Evolutionary conservation across 1,284 basidiomycete species (phyloP).

Genomic region (Heimioporus punctisporus): DNA sequence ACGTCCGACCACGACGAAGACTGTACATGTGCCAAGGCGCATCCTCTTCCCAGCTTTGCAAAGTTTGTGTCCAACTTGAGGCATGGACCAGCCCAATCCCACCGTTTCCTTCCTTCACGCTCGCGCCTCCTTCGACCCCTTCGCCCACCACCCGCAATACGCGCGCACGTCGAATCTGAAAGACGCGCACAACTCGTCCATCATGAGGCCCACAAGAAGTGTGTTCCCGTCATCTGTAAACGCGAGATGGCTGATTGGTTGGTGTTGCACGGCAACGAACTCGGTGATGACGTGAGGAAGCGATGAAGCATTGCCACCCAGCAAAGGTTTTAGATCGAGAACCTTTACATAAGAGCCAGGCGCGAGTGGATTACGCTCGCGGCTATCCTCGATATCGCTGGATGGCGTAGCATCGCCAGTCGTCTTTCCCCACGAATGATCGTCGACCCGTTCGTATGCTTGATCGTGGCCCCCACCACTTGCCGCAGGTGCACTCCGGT

Average conservation of each 20-base stretch:
- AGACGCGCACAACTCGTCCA: conserved; percentile 62
- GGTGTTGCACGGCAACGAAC: conserved; percentile 48
- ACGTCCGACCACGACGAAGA: conserved; percentile 72
- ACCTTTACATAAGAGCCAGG: conserved; percentile 50
- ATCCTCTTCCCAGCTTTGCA: conserved; percentile 19
- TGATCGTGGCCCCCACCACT: conserved; percentile 18
- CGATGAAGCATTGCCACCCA: conserved; percentile 16
- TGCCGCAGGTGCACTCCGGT: conserved; percentile 59
- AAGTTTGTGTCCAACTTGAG: conserved; percentile 4
- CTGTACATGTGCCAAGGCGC: conserved; percentile 68
- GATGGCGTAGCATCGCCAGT: conserved; percentile 11
- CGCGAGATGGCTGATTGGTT: conserved; percentile 51
- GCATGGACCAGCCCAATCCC: conserved; percentile 7
- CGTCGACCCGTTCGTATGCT: conserved; percentile 3
- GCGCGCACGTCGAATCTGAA: conserved; percentile 46
- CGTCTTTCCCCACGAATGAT: conserved; percentile 13
- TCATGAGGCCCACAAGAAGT: conserved; percentile 61
- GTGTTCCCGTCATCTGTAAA: conserved; percentile 66
- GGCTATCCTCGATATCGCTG: conserved; percentile 10
- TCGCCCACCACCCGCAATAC: conserved; percentile 11
- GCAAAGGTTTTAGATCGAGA: conserved; percentile 52
- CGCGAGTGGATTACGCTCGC: conserved; percentile 4
- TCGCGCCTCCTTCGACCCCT: neutral
- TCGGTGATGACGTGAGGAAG: conserved; percentile 43
- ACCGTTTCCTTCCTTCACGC: conserved; percentile 7